phyloP scores from a whole-genome alignment of 108 stramenopile genomes.

The Cylindrotheca closterium region DNA sequence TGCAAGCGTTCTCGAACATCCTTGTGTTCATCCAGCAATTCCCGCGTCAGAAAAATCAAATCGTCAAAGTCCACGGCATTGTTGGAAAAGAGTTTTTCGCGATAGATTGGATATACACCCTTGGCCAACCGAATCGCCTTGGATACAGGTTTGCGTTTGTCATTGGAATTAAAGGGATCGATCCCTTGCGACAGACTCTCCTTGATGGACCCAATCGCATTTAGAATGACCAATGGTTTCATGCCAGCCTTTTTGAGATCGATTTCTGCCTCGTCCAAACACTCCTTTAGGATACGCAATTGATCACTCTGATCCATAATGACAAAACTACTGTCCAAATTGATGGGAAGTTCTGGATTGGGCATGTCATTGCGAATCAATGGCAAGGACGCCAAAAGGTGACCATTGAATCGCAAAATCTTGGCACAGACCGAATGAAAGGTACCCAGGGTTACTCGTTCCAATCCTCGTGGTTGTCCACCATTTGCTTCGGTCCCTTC shows the following conservation, averaged over 20 bases:
- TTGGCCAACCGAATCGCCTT: conserved; percentile 43
- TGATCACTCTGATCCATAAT: conserved; percentile 76
- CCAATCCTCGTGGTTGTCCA: conserved; percentile 30
- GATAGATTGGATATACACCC: conserved; percentile 62
- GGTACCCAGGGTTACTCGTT: conserved; percentile 72
- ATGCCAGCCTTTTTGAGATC: conserved; percentile 38
- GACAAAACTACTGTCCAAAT: conserved; percentile 62
- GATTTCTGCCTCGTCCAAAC: conserved; percentile 47
- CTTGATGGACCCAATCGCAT: conserved; percentile 52
- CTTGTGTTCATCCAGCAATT: conserved; percentile 50
- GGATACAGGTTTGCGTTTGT: conserved; percentile 16
- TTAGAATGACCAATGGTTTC: conserved; percentile 55
- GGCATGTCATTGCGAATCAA: conserved; percentile 41
- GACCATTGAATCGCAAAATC: conserved; percentile 72
- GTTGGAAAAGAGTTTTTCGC: conserved; percentile 52
- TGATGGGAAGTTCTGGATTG: conserved; percentile 4
- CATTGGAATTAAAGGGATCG: conserved; percentile 26
- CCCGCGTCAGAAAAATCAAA: conserved; percentile 77
- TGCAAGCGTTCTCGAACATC: conserved; percentile 49
- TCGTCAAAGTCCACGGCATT: conserved; percentile 94
- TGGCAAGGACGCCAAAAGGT: conserved; percentile 45
- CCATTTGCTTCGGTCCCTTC: too few relatives aligned
- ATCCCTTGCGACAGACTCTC: conserved; percentile 20
- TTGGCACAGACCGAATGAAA: conserved; percentile 88
- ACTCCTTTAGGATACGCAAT: conserved; percentile 61